phyloP scores from a whole-genome alignment of 2,329 filamentous ascomycete species.

The Apiospora arundinis region DNA sequence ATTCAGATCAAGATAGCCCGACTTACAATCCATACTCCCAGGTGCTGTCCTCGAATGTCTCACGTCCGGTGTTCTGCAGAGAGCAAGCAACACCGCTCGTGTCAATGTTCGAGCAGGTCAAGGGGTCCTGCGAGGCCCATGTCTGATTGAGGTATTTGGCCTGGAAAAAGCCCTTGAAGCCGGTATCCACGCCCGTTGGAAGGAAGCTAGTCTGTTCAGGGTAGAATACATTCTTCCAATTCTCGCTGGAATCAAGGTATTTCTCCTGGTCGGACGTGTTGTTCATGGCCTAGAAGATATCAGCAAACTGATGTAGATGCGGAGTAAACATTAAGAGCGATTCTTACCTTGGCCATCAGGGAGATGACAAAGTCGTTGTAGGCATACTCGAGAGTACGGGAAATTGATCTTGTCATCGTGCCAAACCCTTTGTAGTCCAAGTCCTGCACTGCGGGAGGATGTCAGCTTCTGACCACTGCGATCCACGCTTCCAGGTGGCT shows the following conservation, averaged over 20 bases:
- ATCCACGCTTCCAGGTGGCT: background rate
- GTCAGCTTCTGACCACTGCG: slow-evolving; percentile 29
- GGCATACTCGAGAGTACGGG: slow-evolving; percentile 77
- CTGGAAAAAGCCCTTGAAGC: slow-evolving; percentile 74
- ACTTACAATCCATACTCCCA: slow-evolving; percentile 77
- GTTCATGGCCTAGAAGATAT: slow-evolving; percentile 48
- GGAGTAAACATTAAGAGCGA: background rate
- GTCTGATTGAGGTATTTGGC: slow-evolving; percentile 71
- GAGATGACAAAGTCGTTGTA: slow-evolving; percentile 78
- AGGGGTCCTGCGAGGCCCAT: slow-evolving; percentile 72
- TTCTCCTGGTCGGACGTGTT: slow-evolving; percentile 61
- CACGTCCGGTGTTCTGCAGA: slow-evolving; percentile 64
- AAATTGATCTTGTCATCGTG: slow-evolving; percentile 72
- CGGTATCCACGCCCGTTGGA: slow-evolving; percentile 63
- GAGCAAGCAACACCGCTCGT: slow-evolving; percentile 62
- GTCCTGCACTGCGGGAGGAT: slow-evolving; percentile 45
- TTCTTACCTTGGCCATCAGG: slow-evolving; percentile 57
- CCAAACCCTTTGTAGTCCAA: slow-evolving; percentile 72
- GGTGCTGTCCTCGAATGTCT: slow-evolving; percentile 74
- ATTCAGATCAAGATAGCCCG: background rate
- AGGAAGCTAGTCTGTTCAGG: slow-evolving; percentile 60
- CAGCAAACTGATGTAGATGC: background rate
- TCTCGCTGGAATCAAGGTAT: slow-evolving; percentile 64
- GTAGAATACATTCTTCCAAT: slow-evolving; percentile 74
- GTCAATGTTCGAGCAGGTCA: slow-evolving; percentile 64